Conservation (phyloP, 1,139 yeast species). For the Yamadazyma spencermartinsiae region DNA sequence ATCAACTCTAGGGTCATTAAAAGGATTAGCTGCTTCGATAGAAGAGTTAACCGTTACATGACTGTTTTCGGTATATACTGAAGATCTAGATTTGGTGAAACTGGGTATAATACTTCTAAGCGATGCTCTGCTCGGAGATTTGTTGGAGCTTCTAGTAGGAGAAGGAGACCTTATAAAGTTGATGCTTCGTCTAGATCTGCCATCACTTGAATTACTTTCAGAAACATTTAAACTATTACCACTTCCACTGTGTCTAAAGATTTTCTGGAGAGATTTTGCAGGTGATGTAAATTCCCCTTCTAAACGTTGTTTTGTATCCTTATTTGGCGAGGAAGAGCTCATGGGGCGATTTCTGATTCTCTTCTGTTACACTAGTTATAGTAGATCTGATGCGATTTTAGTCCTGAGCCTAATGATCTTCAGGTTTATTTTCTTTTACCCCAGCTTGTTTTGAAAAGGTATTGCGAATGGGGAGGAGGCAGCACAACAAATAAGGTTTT, state of each 20-base stretch:
- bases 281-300: slow-evolving; percentile 25
- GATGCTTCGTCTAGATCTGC: not conserved
- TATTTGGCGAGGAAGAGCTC: not conserved
- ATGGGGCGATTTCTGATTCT: not conserved
- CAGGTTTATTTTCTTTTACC: not conserved
- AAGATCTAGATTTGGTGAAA: slow-evolving; percentile 24
- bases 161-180: not conserved
- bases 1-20: slow-evolving; percentile 2
- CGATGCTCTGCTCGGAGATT: slow-evolving; percentile 12
- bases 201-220: slow-evolving; percentile 1
- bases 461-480: too few species aligned
- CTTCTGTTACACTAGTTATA: not conserved
- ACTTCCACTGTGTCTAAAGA: slow-evolving; percentile 16
- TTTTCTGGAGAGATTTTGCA: slow-evolving; percentile 26
- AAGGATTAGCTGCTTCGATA: not conserved
- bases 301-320: not conserved
- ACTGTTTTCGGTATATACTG: slow-evolving; percentile 14
- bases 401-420: not conserved
- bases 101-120: slow-evolving; percentile 21
- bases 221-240: not conserved
- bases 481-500: too few species aligned
- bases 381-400: not conserved
- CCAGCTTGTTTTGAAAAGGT: too few species aligned
- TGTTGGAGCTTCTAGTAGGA: slow-evolving; percentile 1
- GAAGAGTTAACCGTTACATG: slow-evolving; percentile 5